Evolutionary conservation across 495 filamentous ascomycete genomes (phyloP), one percentile per base, ranked within the genome.

Genomic region (Tuber microsphaerosporum): DNA sequence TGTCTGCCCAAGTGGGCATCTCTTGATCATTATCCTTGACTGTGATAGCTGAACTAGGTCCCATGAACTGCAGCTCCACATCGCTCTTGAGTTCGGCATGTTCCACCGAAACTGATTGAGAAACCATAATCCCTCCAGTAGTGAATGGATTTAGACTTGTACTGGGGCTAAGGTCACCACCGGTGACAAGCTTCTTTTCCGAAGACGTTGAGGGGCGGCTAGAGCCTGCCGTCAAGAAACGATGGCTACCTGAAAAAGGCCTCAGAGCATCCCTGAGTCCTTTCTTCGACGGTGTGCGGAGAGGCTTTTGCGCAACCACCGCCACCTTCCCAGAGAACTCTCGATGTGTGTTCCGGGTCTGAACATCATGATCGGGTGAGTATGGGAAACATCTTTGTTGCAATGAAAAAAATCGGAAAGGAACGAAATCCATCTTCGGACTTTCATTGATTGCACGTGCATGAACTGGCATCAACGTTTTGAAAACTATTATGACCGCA

Each of bases 51-150:
- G 76, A 76, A 41, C 79, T 81, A 6, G 80, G 80, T 2, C 80
- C 80, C 79, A 81, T 75, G 17, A 26, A 17, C 7, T 81, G 79
- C 79, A 81, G 75, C 41, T 81, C 79, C 19, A 77, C 73, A 39
- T 71, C 73, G 20, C 43, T 75, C 56, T 69, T 81, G 19, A 69
- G 75, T 42, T 81, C 79, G 9, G 74, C 79, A n/a, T 78, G 79
- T 61, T 81, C 77, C 37, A 81, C 41, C 19, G 80, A 81, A 34
- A 81, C 80, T 22, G 79, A 74, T 65, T 81, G 79, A 56, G 73
- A 81, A 73, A 81, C 75, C 80, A 81, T 81, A 34, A 81, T 81
- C 37, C 80, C 80, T 2, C 79, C 80, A 61, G 34, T 75, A 6
- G 76, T 56, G n/a, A 81, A 81, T 12, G 80, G 75, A 45, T 81